Percentiles rank a stretch among this genome's conserved stretches.
Evolutionary conservation across 371 early-diverging fungal species (phyloP).

Genomic region (Entomophthora muscae): DNA sequence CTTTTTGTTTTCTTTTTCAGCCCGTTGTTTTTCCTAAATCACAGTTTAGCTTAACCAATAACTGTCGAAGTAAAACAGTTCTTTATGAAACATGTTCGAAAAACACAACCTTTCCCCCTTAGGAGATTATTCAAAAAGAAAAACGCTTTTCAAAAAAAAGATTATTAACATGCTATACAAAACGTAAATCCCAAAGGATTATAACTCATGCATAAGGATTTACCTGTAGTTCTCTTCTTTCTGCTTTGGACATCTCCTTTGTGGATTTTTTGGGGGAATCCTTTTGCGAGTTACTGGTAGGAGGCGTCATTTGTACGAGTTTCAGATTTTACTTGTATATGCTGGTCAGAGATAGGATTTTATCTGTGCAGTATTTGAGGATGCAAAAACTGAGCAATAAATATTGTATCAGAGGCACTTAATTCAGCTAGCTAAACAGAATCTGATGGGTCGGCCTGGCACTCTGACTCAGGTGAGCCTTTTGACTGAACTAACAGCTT

Average conservation of each 20-base stretch:
- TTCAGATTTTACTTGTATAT: too few species aligned
- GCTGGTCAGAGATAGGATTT: too few species aligned
- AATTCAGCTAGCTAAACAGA: too few species aligned
- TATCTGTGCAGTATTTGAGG: too few species aligned
- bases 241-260: constrained; percentile 78
- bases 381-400: too few species aligned
- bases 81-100: not conserved
- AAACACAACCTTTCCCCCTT: not conserved
- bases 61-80: not conserved
- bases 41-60: not conserved
- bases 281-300: not conserved
- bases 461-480: too few species aligned
- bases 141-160: not conserved
- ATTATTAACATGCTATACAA: too few species aligned
- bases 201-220: not conserved
- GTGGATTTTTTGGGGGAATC: constrained; percentile 6
- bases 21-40: constrained; percentile 49
- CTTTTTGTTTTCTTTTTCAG: constrained; percentile 38
- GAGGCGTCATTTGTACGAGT: not conserved
- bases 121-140: not conserved
- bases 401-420: too few species aligned
- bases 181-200: not conserved
- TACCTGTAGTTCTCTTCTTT: constrained; percentile 58
- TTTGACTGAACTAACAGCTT: too few species aligned
- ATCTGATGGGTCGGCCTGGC: too few species aligned